phyloP scores from a whole-genome alignment of 2,329 filamentous ascomycete genomes.

The Exophiala aquamarina region DNA sequence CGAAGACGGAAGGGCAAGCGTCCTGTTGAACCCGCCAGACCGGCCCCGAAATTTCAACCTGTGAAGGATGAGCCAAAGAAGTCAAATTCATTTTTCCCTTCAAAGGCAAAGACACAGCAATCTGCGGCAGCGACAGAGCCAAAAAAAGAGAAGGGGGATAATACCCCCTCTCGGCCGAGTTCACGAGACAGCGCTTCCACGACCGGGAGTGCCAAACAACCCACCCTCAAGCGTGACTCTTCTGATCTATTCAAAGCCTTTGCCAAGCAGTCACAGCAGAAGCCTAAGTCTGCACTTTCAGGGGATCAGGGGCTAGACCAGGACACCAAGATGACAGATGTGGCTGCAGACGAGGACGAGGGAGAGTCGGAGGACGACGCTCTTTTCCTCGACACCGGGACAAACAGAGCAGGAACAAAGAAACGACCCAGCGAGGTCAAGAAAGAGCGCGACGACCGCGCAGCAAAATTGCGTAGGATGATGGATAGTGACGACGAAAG shows the following conservation, averaged over 20 bases:
- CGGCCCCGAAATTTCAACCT: constrained; percentile 30
- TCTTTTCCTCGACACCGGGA: constrained; percentile 44
- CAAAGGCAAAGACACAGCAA: background rate
- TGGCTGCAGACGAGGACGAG: constrained; percentile 53
- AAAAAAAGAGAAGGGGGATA: constrained; percentile 18
- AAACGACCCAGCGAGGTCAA: constrained; percentile 25
- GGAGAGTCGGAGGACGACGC: constrained; percentile 54
- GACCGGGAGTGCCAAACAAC: constrained; percentile 39
- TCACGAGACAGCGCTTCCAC: constrained; percentile 32
- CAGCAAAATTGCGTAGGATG: constrained; percentile 69
- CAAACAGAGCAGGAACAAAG: constrained; percentile 38
- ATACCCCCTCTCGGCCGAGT: constrained; percentile 28
- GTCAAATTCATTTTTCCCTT: background rate
- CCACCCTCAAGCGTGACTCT: constrained; percentile 35
- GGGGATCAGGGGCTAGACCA: constrained; percentile 7
- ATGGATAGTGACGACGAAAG: constrained; percentile 68
- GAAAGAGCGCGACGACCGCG: constrained; percentile 49
- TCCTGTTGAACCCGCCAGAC: constrained; percentile 27
- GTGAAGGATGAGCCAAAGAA: constrained; percentile 28
- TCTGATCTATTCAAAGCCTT: constrained; percentile 30
- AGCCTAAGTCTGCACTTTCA: constrained; percentile 21
- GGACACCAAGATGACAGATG: constrained; percentile 20
- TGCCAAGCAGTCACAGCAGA: constrained; percentile 23
- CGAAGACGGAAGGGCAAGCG: constrained; percentile 50
- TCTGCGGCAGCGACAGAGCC: background rate